Percentiles rank a stretch among this genome's conserved stretches.
phyloP scores from a whole-genome alignment of 805 yeast species.

The Kluyveromyces nonfermentans region DNA sequence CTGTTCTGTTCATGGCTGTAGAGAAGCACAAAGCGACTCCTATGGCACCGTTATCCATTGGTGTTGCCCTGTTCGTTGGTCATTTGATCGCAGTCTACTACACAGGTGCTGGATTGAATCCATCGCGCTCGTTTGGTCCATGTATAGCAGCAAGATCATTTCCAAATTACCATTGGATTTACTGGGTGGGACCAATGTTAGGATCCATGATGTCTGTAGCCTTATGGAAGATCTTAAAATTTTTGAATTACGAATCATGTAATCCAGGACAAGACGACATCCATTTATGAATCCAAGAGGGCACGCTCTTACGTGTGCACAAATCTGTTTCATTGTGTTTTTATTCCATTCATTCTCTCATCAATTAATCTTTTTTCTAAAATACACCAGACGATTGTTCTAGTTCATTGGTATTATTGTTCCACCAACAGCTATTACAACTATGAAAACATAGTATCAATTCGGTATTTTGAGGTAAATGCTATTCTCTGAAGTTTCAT shows the following conservation, averaged over 20 bases:
- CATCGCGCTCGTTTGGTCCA: slow-evolving; percentile 86
- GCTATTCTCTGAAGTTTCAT: too few relatives aligned
- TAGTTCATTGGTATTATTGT: too few relatives aligned
- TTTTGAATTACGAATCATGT: slow-evolving; percentile 54
- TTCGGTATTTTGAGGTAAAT: too few relatives aligned
- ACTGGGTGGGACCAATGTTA: slow-evolving; percentile 81
- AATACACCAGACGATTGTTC: too few relatives aligned
- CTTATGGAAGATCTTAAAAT: slow-evolving; percentile 57
- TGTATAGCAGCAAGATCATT: slow-evolving; percentile 60
- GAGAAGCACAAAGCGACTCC: slow-evolving; percentile 69
- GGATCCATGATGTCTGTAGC: slow-evolving; percentile 61
- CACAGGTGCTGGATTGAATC: slow-evolving; percentile 90
- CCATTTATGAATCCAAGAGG: neutral
- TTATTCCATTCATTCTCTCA: too few relatives aligned
- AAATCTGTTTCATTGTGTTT: too few relatives aligned
- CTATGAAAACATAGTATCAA: too few relatives aligned
- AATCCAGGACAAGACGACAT: slow-evolving; percentile 6
- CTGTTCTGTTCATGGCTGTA: slow-evolving; percentile 76
- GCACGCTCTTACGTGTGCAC: too few relatives aligned
- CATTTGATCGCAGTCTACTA: slow-evolving; percentile 73
- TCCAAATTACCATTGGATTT: slow-evolving; percentile 84
- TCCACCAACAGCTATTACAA: too few relatives aligned
- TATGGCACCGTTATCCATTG: slow-evolving; percentile 77
- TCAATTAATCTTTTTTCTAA: too few relatives aligned
- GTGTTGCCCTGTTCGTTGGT: slow-evolving; percentile 70